Base-by-base conservation (phyloP, 805 yeast genomes). In the Suhomyces faveliae region DNA sequence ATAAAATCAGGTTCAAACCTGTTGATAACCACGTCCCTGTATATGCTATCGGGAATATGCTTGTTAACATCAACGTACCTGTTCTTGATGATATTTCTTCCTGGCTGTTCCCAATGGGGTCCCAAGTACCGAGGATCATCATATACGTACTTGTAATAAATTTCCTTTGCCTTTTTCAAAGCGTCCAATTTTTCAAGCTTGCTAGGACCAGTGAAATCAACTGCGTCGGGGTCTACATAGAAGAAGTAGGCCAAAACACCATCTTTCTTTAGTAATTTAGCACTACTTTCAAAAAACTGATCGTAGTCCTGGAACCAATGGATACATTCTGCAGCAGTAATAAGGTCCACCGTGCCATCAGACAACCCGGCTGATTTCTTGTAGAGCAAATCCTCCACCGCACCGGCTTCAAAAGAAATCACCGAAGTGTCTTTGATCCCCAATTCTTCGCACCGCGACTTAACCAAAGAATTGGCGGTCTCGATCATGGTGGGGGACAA, bases 51-150 rank as follows among this genome's bases (percentile, higher is more conserved):
- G 2, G 85, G 82, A 3, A 73, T 68, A 20, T 59, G 57, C n/a
- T 77, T 56, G 27, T 69, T 61, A 5, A 82, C 70, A 7, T 69
- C 78, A 11, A 53, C 57, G 51, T 77, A 73, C 48, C 74, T 58
- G 5, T 67, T 52, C 44, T 83, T 68, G 25, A 91, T 63, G 10
- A 77, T 67, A 5, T 59, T 46, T 42, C 96, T 71, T 0, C 97
- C 97, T 0, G 96, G 94, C 55, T 85, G 86, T 57, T 88, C 87
- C 97, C 97, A 91, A 60, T 80, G 80, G 0, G 83, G 82, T 0
- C 91, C 91, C 43, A 85, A 61, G 40, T 59, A 68, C 2, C 63
- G 58, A 0, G 77, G 70, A 42, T 68, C 70, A 23, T 70, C 73
- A 53, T 79, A 79, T 4, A 67, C 71, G 42, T 70, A 64, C 38